Conservation (phyloP, 495 filamentous ascomycete species). For the Delitschia confertaspora region DNA sequence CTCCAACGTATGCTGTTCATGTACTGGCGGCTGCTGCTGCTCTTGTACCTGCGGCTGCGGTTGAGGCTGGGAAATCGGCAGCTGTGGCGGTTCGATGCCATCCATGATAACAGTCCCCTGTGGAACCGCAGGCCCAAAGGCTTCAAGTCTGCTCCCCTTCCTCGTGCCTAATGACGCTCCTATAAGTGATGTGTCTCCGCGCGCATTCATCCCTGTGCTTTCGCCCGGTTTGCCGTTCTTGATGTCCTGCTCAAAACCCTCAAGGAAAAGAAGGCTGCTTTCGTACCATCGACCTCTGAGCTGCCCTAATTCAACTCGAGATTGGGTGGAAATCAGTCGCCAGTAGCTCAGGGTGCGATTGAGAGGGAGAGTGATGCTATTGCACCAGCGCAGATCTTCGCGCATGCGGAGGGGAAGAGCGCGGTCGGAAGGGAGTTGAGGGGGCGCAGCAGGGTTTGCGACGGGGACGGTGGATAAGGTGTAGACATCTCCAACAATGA, state of each 20-base stretch:
- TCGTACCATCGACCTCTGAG: constrained; percentile 60
- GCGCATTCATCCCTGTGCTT: constrained; percentile 44
- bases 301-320: constrained; percentile 39
- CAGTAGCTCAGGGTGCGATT: constrained; percentile 37
- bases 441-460: constrained; percentile 25
- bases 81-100: constrained; percentile 26
- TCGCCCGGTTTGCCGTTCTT: constrained; percentile 36
- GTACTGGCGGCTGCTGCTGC: neutral
- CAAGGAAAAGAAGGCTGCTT: constrained; percentile 39
- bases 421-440: constrained; percentile 22
- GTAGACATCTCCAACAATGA: constrained; percentile 41
- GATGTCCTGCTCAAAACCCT: constrained; percentile 34
- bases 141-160: constrained; percentile 35
- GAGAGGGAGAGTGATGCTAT: constrained; percentile 36
- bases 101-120: constrained; percentile 31
- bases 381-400: constrained; percentile 41
- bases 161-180: constrained; percentile 28
- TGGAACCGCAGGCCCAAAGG: constrained; percentile 42
- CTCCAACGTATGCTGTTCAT: too few relatives aligned
- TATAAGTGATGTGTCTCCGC: constrained; percentile 32
- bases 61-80: neutral
- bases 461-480: constrained; percentile 34
- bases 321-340: constrained; percentile 35
- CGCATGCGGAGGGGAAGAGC: constrained; percentile 41
- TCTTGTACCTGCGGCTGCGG: neutral